A percentile compares a stretch with the other conserved stretches of the same genome.
These are phyloP conservation scores for Dujonia santamariae DNA, from an alignment of 1,139 yeast species.

Conservation along the genomic window DNA sequence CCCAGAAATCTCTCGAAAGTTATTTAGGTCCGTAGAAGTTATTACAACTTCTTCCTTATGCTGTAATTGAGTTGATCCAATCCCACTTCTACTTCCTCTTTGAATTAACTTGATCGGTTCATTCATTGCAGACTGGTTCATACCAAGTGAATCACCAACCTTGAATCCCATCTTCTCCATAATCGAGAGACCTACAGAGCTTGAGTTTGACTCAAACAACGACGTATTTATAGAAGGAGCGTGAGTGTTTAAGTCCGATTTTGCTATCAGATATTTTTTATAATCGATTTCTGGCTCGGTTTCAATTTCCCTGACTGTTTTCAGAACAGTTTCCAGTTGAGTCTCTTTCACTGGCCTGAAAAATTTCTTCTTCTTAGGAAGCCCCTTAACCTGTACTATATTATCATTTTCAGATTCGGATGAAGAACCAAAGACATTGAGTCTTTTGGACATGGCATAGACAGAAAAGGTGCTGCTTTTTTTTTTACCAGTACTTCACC, in stretches of 20 bases:
- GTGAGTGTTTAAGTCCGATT: too few species aligned
- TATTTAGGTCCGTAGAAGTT: not conserved
- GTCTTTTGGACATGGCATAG: slow-evolving; percentile 3
- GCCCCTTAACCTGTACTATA: not conserved
- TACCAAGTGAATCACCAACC: slow-evolving; percentile 43
- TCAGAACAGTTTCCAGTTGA: not conserved
- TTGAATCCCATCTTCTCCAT: slow-evolving; percentile 59
- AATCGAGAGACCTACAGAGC: slow-evolving; percentile 45
- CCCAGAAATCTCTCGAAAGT: not conserved
- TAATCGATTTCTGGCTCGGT: slow-evolving; percentile 7
- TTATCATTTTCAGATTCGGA: slow-evolving; percentile 14
- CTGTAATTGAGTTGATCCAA: not conserved
- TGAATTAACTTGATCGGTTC: slow-evolving; percentile 10
- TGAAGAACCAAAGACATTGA: slow-evolving; percentile 15
- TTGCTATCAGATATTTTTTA: slow-evolving; percentile 9
- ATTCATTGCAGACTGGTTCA: slow-evolving; percentile 1
- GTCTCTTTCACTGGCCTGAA: not conserved
- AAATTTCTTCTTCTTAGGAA: not conserved
- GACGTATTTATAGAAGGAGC: slow-evolving; percentile 11
- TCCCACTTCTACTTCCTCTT: not conserved
- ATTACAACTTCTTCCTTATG: not conserved
- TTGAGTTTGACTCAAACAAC: slow-evolving; percentile 9
- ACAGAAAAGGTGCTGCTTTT: too few species aligned
- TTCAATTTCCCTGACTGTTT: too few species aligned
- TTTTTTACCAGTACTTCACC: too few species aligned